Evolutionary conservation across 345 rosid species (phyloP).

Genomic region (rapeseed (Brassica napus)): Da-Ae NC_063446.1:956501-957000

Average conservation of each 20-base stretch:
- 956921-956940: neutral
- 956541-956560: constrained; percentile 38
- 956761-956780: neutral
- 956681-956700: neutral
- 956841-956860: neutral
- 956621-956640: constrained; percentile 56
- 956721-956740: neutral
- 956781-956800: too few relatives aligned
- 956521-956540: neutral
- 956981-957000: too few relatives aligned
- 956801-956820: neutral
- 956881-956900: neutral
- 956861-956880: neutral
- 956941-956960: neutral
- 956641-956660: too few relatives aligned
- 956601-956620: constrained; percentile 85
- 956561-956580: constrained; percentile 80
- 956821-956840: neutral
- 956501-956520: neutral
- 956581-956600: constrained; percentile 92
- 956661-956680: neutral
- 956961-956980: too few relatives aligned
- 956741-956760: neutral
- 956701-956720: neutral
- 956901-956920: neutral